phyloP scores from a whole-genome alignment of 805 yeast genomes.

The Lipomyces chichibuensis region DNA sequence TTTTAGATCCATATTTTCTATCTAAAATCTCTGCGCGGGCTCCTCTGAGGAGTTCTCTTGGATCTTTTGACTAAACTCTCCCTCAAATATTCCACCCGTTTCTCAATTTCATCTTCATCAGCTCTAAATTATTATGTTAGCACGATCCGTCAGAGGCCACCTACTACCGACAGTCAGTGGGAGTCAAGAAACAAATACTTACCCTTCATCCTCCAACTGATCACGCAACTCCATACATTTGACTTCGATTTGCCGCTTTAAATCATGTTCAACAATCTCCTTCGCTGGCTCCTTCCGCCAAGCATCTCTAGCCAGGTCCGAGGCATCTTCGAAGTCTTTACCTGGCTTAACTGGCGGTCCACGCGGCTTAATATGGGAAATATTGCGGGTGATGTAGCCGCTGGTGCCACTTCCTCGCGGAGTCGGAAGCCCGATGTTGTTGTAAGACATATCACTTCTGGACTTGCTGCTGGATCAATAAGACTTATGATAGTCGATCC shows the following conservation, averaged over 20 bases:
- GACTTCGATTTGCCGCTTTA: conserved; percentile 35
- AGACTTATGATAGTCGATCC: not conserved
- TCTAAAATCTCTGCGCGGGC: not conserved
- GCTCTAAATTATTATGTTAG: conserved; percentile 11
- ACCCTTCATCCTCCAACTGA: conserved; percentile 37
- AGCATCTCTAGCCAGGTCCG: conserved; percentile 19
- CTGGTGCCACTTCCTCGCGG: conserved; percentile 43
- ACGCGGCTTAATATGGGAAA: conserved; percentile 27
- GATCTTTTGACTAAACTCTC: conserved; percentile 8
- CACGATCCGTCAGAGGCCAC: not conserved
- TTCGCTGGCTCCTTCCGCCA: conserved; percentile 19
- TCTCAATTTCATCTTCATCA: conserved; percentile 36
- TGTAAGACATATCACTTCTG: conserved; percentile 34
- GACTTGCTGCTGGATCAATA: not conserved
- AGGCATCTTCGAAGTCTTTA: conserved; percentile 17
- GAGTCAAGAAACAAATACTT: conserved; percentile 3
- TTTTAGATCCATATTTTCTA: not conserved
- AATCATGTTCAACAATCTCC: conserved; percentile 32
- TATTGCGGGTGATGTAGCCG: conserved; percentile 40
- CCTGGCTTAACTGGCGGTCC: not conserved
- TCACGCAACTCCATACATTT: conserved; percentile 38
- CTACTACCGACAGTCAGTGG: not conserved
- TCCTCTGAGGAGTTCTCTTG: not conserved
- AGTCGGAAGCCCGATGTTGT: conserved; percentile 42
- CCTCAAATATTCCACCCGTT: conserved; percentile 30